Base-by-base conservation (phyloP, 208 protist genomes). In the Strigomonas culicis region DNA sequence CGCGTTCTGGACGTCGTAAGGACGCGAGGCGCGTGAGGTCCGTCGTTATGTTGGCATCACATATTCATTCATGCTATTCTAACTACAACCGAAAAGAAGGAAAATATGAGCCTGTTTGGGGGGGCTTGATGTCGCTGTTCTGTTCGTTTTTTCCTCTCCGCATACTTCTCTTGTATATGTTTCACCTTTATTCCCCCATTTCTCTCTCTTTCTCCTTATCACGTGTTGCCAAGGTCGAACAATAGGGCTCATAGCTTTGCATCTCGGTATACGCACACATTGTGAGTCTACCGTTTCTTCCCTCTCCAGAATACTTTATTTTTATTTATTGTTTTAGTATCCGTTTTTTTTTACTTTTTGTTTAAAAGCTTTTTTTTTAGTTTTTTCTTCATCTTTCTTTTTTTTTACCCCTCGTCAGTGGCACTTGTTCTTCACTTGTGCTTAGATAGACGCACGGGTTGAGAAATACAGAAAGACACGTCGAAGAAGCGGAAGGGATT, bases 1-100 rank as follows among this genome's bases (percentile, higher is more conserved):
- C 11, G 64, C 70, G 4, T 93, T 93, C 36, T 88, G 74, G 73
- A 63, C 68, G 28, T 36, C 17, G 36, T 34, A 17, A 17, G 39
- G 47, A 24, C n/a, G 6, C 36, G 36, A 6, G 36, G 13, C 8
- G 6, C 36, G 13, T 41, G 32, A 36, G 15, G 19, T 34, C 4
- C 24, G 22, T 59, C 10, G 10, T 34, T 59, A 7, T 31, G 15
- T 59, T 59, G 6, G 15, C 15, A 46, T 59, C 31, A 22, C 32
- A 6, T n/a, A 24, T 46, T 1, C 0, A 22, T 59, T 59, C 46
- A 25, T 6, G 6, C 22, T 51, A 19, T 19, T 51, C 7, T 51
- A 6, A 25, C 22, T 19, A 6, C 19, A 22, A 24, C 46, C 13
- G 21, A 51, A n/a, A 51, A 51, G 22, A 51, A 51, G 22, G 21